A percentile compares a stretch with the other conserved stretches of the same genome.
These are phyloP conservation scores for Protomyces arabidopsidicola DNA, from an alignment of 1,139 yeast species.

Conservation along the genomic window DNA sequence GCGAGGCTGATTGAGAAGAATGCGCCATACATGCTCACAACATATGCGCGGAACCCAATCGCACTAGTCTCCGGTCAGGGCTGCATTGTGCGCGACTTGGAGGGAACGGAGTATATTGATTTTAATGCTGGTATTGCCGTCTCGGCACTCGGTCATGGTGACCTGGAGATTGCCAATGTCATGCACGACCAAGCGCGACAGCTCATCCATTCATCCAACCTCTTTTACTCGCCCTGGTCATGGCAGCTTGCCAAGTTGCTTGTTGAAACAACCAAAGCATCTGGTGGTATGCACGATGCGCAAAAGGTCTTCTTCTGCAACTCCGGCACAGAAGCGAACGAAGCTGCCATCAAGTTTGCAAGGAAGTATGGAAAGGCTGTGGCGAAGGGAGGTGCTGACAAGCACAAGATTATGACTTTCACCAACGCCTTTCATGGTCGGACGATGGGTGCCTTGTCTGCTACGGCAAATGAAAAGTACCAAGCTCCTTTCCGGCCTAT, in stretches of 20 bases:
- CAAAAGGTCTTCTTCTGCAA: slow-evolving; percentile 81
- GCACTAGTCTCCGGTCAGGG: slow-evolving; percentile 71
- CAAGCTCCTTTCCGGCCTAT: slow-evolving; percentile 86
- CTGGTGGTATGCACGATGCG: slow-evolving; percentile 48
- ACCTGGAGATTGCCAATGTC: slow-evolving; percentile 66
- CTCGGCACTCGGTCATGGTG: slow-evolving; percentile 84
- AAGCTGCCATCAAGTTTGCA: slow-evolving; percentile 94
- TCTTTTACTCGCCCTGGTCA: slow-evolving; percentile 79
- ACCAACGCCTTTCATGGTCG: slow-evolving; percentile 90
- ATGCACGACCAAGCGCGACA: slow-evolving; percentile 65
- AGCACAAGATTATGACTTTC: slow-evolving; percentile 77
- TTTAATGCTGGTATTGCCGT: slow-evolving; percentile 96
- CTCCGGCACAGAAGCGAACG: slow-evolving; percentile 96
- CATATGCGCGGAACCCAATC: slow-evolving; percentile 71
- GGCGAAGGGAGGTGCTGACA: slow-evolving; percentile 43
- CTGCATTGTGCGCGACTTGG: slow-evolving; percentile 68
- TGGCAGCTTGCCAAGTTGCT: slow-evolving; percentile 70
- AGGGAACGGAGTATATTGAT: slow-evolving; percentile 73
- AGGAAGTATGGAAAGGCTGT: slow-evolving; percentile 69
- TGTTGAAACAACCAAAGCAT: slow-evolving; percentile 59
- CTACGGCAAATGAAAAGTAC: slow-evolving; percentile 87
- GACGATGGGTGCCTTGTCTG: slow-evolving; percentile 86
- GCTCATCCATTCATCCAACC: slow-evolving; percentile 76
- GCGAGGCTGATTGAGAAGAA: slow-evolving; percentile 35
- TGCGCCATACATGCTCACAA: slow-evolving; percentile 66